phyloP scores from a whole-genome alignment of 768 basidiomycete species.

The Leccinellum rugosiceps region DNA sequence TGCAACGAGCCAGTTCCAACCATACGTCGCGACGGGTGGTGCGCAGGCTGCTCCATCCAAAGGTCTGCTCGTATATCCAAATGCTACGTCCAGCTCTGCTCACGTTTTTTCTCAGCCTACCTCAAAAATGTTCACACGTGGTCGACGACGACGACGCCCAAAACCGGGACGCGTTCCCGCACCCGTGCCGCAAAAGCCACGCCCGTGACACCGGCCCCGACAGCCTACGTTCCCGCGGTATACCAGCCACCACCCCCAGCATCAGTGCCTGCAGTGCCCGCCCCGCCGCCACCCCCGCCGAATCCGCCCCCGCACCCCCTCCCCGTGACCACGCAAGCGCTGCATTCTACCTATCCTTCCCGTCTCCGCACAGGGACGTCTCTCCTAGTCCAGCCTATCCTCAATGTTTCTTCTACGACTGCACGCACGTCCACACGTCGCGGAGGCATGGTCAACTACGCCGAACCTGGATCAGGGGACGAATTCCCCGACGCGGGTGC shows the following conservation, averaged over 20 bases:
- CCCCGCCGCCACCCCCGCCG: conserved; percentile 33
- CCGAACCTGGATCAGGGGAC: conserved; percentile 81
- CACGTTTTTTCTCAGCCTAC: conserved; percentile 42
- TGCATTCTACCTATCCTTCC: conserved; percentile 80
- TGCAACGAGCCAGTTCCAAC: conserved; percentile 35
- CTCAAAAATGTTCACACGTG: conserved; percentile 69
- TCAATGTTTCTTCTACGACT: conserved; percentile 40
- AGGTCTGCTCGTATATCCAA: conserved; percentile 14
- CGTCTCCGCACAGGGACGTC: conserved; percentile 89
- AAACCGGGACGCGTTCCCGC: conserved; percentile 39
- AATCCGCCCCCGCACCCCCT: conserved; percentile 57
- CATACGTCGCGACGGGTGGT: conserved; percentile 31
- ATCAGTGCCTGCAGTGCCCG: conserved; percentile 25
- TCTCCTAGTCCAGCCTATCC: conserved; percentile 86
- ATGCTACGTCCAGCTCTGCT: conserved; percentile 12
- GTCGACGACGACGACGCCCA: conserved; percentile 54
- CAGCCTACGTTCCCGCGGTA: conserved; percentile 34
- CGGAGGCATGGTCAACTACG: conserved; percentile 78
- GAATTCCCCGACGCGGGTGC: conserved; percentile 80
- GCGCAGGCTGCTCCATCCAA: conserved; percentile 29
- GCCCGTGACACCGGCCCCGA: conserved; percentile 36
- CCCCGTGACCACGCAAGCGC: conserved; percentile 63
- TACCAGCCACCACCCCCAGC: conserved; percentile 37
- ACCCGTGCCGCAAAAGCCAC: conserved; percentile 36
- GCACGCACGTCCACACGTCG: conserved; percentile 53